These are phyloP conservation scores for Wickerhamomyces ciferrii DNA, from an alignment of 805 yeast genomes.

Conservation along the genomic window DNA sequence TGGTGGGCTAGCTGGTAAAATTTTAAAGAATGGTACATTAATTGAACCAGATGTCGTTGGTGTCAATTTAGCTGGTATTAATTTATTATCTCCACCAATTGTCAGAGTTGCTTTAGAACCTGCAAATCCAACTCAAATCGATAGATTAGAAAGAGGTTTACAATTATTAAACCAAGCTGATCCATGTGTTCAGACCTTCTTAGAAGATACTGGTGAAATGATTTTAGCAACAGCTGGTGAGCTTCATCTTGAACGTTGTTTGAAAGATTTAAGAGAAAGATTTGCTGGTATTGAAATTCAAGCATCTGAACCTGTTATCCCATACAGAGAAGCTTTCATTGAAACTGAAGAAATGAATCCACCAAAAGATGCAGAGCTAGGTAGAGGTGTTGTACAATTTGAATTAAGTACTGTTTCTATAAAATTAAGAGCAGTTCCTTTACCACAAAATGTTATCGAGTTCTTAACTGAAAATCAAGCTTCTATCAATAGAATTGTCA, in stretches of 20 bases:
- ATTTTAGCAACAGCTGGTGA: slow-evolving; percentile 96
- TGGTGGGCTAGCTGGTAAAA: slow-evolving; percentile 79
- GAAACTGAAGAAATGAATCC: slow-evolving; percentile 46
- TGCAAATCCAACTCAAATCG: slow-evolving; percentile 75
- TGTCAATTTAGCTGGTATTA: slow-evolving; percentile 73
- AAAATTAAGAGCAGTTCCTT: slow-evolving; percentile 41
- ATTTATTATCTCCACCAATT: slow-evolving; percentile 79
- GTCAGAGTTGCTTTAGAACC: slow-evolving; percentile 97
- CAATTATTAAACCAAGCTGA: slow-evolving; percentile 80
- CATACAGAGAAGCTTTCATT: slow-evolving; percentile 82
- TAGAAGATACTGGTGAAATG: slow-evolving; percentile 89
- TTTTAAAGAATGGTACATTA: slow-evolving; percentile 84
- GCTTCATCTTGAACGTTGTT: slow-evolving; percentile 88
- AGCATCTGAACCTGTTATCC: slow-evolving; percentile 89
- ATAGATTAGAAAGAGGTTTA: slow-evolving; percentile 71
- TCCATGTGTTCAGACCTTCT: slow-evolving; percentile 85
- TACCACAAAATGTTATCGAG: slow-evolving; percentile 44
- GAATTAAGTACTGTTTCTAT: slow-evolving; percentile 45
- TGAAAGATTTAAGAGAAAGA: slow-evolving; percentile 84
- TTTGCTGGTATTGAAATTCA: slow-evolving; percentile 89
- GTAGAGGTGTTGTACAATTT: slow-evolving; percentile 45
- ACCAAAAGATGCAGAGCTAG: slow-evolving; percentile 36
- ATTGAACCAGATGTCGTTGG: slow-evolving; percentile 54
- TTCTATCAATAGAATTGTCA: slow-evolving; percentile 33
- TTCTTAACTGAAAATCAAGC: slow-evolving; percentile 44